phyloP scores from a whole-genome alignment of 169 alveolate genomes.

The Babesia sp. region DNA sequence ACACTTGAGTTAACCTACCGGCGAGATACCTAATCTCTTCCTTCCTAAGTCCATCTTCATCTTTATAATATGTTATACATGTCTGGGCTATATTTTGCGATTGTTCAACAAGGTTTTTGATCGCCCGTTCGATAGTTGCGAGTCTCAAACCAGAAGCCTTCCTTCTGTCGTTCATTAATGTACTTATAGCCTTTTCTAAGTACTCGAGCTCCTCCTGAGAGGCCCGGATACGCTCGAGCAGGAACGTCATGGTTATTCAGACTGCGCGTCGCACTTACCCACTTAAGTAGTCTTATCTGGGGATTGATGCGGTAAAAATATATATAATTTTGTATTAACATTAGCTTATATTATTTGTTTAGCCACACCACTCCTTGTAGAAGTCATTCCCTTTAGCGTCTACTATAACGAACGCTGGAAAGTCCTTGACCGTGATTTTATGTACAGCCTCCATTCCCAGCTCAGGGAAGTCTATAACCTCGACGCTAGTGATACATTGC shows the following conservation, averaged over 20 bases:
- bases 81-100: slow-evolving; percentile 53
- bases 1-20: slow-evolving; percentile 55
- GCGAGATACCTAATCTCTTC: slow-evolving; percentile 61
- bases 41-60: slow-evolving; percentile 66
- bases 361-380: slow-evolving; percentile 72
- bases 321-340: not conserved
- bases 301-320: not conserved
- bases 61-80: slow-evolving; percentile 52
- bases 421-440: slow-evolving; percentile 83
- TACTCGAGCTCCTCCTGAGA: slow-evolving; percentile 70
- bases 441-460: slow-evolving; percentile 85
- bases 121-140: slow-evolving; percentile 67
- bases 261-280: slow-evolving; percentile 12
- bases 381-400: slow-evolving; percentile 87
- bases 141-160: slow-evolving; percentile 58
- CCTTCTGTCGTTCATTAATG: slow-evolving; percentile 50
- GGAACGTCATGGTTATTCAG: slow-evolving; percentile 48
- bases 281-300: not conserved
- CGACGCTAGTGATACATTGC: slow-evolving; percentile 79
- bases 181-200: slow-evolving; percentile 66
- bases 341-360: not conserved
- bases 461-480: slow-evolving; percentile 78
- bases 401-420: slow-evolving; percentile 87
- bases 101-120: slow-evolving; percentile 48
- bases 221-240: slow-evolving; percentile 63